Base-by-base conservation (phyloP, 164 flowering plant genomes). In the Vitis rotundifolia region DNA sequence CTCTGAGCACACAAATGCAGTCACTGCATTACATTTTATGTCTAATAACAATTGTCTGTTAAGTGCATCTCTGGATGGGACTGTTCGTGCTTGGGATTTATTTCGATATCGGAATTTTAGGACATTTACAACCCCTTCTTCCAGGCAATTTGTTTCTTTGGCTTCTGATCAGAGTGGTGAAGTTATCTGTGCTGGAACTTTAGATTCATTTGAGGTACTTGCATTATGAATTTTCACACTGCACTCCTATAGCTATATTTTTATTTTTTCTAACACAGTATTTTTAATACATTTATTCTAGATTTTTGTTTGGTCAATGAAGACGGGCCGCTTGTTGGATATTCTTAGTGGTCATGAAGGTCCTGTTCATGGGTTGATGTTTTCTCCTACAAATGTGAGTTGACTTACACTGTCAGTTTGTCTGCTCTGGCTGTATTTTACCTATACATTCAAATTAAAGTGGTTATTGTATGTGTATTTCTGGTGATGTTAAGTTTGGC, bases 221-320 rank as follows among this genome's bases (percentile, higher is more conserved):
- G 49, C n/a, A 9, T 49, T 61, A 31, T 18, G 12, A 19, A n/a
- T n/a, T 64, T 44, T 67, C 15, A 28, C 51, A 29, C n/a, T 22
- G 22, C 44, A 47, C 53, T 44, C 47, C 52, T 22, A 59, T 22
- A 18, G 10, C 57, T 11, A 4, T 48, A 13, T 64, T 22, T 55
- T 22, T 55, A n/a, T 11, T 62, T 31, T 19, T 49, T 59, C 75
- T 77, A 64, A 77, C 16, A 14, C 22, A 47, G 13, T 54, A 11
- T 64, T 51, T 69, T 31, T 26, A 11, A 22, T 49, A 1, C 59
- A 44, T 61, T 3, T 28, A 59, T 60, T 44, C 49, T 76, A 95
- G 99, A 93, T 95, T 61, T 96, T 84, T 76, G 97, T 96, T 31
- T 96, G 99, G 99, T 93, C 98, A 26, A 96, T 93, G 99, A 96